Conservation (phyloP, 1,284 basidiomycete genomes). For the Agroathelia rolfsii region DNA sequence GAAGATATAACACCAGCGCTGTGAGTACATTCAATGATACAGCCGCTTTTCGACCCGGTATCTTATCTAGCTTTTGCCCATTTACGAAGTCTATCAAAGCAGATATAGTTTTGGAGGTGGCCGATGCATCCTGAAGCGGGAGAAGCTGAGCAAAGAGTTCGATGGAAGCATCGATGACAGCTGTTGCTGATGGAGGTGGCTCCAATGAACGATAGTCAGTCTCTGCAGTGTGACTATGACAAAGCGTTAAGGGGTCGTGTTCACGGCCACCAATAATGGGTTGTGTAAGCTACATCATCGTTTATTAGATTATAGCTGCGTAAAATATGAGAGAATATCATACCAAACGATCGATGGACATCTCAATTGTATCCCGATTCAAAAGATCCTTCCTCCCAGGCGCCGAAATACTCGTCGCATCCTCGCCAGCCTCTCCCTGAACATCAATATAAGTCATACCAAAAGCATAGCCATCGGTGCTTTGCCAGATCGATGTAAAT, state of each 20-base stretch:
- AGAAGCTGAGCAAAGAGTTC: constrained; percentile 78
- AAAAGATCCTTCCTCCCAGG: constrained; percentile 43
- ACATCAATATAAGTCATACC: constrained; percentile 75
- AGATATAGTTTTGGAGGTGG: constrained; percentile 58
- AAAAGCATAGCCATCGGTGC: constrained; percentile 84
- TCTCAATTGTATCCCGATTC: constrained; percentile 74
- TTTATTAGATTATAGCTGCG: constrained; percentile 5
- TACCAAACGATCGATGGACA: constrained; percentile 67
- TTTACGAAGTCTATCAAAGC: constrained; percentile 63
- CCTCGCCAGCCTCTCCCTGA: constrained; percentile 31
- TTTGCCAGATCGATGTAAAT: constrained; percentile 83
- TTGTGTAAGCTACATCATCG: constrained; percentile 45
- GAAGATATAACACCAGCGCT: constrained; percentile 72
- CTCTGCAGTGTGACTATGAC: constrained; percentile 37
- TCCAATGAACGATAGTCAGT: constrained; percentile 39
- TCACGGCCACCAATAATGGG: constrained; percentile 83
- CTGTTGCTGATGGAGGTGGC: constrained; percentile 71
- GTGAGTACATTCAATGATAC: constrained; percentile 77
- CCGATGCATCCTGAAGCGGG: constrained; percentile 66
- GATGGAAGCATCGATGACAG: constrained; percentile 84
- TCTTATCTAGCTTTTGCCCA: constrained; percentile 80
- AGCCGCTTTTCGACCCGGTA: constrained; percentile 83
- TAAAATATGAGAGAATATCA: constrained; percentile 15
- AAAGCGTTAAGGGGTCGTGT: constrained; percentile 77
- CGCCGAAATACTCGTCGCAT: no score